A percentile compares a stretch with the other conserved stretches of the same genome.
phyloP scores from a whole-genome alignment of 2,329 filamentous ascomycete species.

The Verticillium klebahnii region DNA sequence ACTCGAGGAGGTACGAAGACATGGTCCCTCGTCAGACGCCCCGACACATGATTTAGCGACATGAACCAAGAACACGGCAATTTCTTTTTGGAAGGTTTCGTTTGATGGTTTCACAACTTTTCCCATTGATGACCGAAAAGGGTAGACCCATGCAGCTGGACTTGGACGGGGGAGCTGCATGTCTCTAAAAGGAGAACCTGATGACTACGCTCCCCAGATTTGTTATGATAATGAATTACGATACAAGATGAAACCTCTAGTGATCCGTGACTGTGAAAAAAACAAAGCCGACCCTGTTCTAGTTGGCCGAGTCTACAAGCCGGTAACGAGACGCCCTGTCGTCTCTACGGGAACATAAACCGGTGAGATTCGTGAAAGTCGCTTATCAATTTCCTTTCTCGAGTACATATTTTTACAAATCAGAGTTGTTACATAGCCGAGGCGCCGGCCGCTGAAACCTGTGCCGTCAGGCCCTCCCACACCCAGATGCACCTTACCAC shows the following conservation, averaged over 20 bases:
- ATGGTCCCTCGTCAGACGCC: constrained; percentile 50
- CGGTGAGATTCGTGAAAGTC: background rate
- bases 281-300: too few species aligned
- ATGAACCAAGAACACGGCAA: background rate
- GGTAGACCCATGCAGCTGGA: background rate
- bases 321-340: too few species aligned
- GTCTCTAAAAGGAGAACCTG: background rate
- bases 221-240: background rate
- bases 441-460: background rate
- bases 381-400: background rate
- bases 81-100: background rate
- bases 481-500: constrained; percentile 56
- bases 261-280: background rate
- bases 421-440: background rate
- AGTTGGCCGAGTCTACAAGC: too few species aligned
- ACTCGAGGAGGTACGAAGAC: constrained; percentile 52
- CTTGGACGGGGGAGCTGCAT: background rate
- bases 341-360: background rate
- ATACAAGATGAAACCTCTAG: background rate
- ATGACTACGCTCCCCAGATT: background rate
- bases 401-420: background rate
- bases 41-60: constrained; percentile 31
- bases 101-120: background rate
- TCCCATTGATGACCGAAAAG: background rate
- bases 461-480: background rate